Evolutionary conservation across 169 alveolate species (phyloP).

Genomic region (Cryptosporidium baileyi): DNA sequence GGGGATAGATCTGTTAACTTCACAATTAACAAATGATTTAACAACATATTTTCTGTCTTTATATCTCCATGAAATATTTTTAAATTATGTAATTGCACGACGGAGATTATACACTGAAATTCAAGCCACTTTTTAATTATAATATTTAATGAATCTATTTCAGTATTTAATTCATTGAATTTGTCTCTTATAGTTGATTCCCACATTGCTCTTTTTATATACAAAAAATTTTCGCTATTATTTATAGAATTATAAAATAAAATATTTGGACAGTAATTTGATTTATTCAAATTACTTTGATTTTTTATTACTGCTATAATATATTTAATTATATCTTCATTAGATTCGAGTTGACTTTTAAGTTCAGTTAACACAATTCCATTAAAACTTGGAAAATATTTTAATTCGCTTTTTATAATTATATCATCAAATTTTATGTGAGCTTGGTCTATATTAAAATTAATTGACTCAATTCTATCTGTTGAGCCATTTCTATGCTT

Average conservation of each 20-base stretch:
- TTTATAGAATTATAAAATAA: not conserved
- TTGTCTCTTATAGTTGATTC: conserved; percentile 17
- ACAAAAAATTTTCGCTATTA: not conserved
- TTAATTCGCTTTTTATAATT: not conserved
- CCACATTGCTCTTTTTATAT: conserved; percentile 1
- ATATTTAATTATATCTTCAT: not conserved
- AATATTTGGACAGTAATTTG: conserved; percentile 11
- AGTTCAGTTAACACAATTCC: not conserved
- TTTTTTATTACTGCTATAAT: not conserved
- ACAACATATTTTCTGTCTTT: conserved; percentile 72
- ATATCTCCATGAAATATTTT: conserved; percentile 75
- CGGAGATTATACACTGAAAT: conserved; percentile 70
- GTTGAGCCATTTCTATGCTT: too few relatives aligned
- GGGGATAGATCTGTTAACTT: conserved; percentile 73
- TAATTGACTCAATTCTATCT: too few relatives aligned
- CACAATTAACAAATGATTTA: conserved; percentile 64
- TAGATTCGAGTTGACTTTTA: not conserved
- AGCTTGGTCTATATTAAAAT: not conserved
- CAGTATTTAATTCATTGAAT: not conserved
- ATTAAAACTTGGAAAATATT: conserved; percentile 42
- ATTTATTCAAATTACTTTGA: not conserved
- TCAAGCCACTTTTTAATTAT: conserved; percentile 12
- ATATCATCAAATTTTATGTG: not conserved
- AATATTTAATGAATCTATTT: not conserved
- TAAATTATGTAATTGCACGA: conserved; percentile 71